Percentiles rank a stretch among this genome's conserved stretches.
Evolutionary conservation across 495 filamentous ascomycete species (phyloP).

Genomic region (Annulohypoxylon bovei): DNA sequence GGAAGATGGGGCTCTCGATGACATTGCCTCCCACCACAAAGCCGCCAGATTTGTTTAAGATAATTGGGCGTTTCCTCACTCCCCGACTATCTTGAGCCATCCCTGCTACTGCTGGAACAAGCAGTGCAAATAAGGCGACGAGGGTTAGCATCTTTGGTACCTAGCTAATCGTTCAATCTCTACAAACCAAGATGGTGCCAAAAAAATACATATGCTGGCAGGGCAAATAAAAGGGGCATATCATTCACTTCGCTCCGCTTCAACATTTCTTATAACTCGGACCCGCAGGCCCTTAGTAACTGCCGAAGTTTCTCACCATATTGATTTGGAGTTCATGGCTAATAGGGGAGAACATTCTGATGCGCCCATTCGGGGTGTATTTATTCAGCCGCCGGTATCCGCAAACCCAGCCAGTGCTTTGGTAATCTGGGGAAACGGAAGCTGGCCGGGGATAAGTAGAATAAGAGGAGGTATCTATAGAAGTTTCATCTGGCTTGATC

Average conservation of each 20-base stretch:
- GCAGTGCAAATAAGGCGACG: neutral
- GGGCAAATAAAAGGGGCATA: neutral
- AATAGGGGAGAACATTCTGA: conserved; percentile 4
- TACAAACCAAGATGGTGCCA: neutral
- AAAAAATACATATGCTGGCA: neutral
- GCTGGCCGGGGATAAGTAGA: neutral
- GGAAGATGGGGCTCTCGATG: conserved; percentile 44
- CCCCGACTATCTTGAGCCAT: neutral
- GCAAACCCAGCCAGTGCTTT: neutral
- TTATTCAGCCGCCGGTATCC: conserved; percentile 22
- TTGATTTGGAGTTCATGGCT: conserved; percentile 12
- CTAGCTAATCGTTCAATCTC: neutral
- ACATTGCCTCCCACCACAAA: conserved; percentile 52
- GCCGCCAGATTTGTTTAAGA: conserved; percentile 53
- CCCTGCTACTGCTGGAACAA: neutral
- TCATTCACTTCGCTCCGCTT: neutral
- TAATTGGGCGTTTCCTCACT: conserved; percentile 41
- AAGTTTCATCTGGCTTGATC: neutral
- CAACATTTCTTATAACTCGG: neutral
- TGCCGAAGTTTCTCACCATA: conserved; percentile 10
- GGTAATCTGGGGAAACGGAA: conserved; percentile 11
- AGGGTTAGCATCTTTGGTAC: conserved; percentile 1
- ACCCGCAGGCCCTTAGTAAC: conserved; percentile 4
- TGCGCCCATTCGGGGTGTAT: neutral
- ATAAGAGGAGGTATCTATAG: neutral